Evolutionary conservation across 768 basidiomycete genomes (phyloP), one percentile per base, ranked within the genome.

Genomic region (Auricularia cornea): DNA sequence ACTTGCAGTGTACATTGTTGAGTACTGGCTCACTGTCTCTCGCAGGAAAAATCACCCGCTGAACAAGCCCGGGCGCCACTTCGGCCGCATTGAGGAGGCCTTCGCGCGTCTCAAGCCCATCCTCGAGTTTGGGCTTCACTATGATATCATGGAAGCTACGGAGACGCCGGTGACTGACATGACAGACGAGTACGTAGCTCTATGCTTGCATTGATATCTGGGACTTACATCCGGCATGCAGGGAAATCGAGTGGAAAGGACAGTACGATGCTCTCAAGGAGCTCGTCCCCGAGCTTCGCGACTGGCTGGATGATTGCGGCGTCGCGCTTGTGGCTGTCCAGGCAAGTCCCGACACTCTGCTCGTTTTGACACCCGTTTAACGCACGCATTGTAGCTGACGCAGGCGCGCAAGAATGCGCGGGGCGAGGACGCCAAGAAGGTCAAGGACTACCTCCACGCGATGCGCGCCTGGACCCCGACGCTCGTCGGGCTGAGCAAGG

Each of bases 371-470:
- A 12, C 11, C 20, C 23, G 18, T 48, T 18, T 48, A n/a, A 5
- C 44, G 10, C 23, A 48, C 44, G 10, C 40, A 5, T 40, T 18
- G 28, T 23, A 60, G 60, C 12, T 60, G 20, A 10, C 18, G n/a
- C n/a, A 44, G n/a, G 60, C 60, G 20, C 60, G 28, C 5, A 33
- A 14, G 18, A 41, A 60, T 23, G 38, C 16, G 32, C 60, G 60
- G 18, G 60, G 60, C 16, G 32, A 60, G 23, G 60, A 60, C 60
- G 38, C 38, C 40, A 60, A 60, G 40, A 31, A 40, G 28, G 28
- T 40, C 60, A 60, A 60, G 38, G 60, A 38, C 30, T 2, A 2
- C 26, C 8, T 28, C 3, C 10, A 30, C 18, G 2, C 18, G 51
- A 2, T 48, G 18, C 44, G 44, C 33, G 33, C 33, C 14, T 48